Base-by-base conservation (phyloP, 805 yeast species). In the Candida dendrica region DNA sequence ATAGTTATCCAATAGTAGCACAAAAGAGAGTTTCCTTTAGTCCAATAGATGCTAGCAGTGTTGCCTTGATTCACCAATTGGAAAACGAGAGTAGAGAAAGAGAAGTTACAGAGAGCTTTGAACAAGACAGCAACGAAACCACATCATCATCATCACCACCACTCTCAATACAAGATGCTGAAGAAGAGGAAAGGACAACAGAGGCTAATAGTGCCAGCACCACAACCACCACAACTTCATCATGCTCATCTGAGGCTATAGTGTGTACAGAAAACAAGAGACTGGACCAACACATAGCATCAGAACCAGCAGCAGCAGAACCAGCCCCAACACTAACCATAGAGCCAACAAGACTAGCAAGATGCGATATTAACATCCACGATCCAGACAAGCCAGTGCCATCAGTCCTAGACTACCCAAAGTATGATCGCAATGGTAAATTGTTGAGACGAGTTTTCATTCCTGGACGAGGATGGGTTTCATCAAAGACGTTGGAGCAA, bases 401-500 rank as follows among this genome's bases (percentile, higher is more conserved):
- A 5, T 49, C 59, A 2, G 55, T 49, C 0, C 42, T 53, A 22
- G 30, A 47, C 17, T 48, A 44, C 37, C 56, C 59, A 11, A 51
- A 44, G 15, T 27, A 30, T 16, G 74, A 68, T 46, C 56, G 53
- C 32, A 55, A 63, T 35, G 75, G 75, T 1, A 65, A 62, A 35
- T 66, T 63, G 6, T 66, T 64, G 39, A 60, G 71, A 38, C 51
- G 81, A 29, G 51, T 73, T 3, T 72, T 67, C 44, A 61, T 75
- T 27, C 78, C 76, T 1, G 69, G 69, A 10, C 53, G 68, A 34
- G 80, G 81, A 0, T 75, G 81, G 81, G 58, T 70, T 1, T 55
- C 72, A 2, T 36, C 41, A n/a, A 51, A 43, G 29, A 36, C 30
- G 15, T 42, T 47, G 42, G 40, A 47, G 31, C 40, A 27, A 24